Evolutionary conservation across 345 rosid genomes (phyloP).

Genomic region (Citrus mangshanensis): DNA sequence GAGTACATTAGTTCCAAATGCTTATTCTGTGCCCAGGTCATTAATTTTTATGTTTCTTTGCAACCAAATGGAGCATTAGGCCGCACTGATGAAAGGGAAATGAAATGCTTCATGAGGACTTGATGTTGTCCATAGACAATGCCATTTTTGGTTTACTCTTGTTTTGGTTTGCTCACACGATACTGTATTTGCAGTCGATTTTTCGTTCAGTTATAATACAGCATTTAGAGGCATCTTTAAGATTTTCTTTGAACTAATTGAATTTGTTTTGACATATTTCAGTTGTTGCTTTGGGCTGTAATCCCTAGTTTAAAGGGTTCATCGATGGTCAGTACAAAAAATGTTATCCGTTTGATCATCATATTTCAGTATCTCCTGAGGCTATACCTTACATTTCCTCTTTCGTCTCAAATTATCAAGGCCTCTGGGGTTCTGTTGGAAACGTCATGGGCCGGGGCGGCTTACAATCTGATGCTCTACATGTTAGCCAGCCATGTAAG

Average conservation of each 20-base stretch:
- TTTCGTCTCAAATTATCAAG: slow-evolving; percentile 39
- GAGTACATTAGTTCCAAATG: not conserved
- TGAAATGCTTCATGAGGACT: not conserved
- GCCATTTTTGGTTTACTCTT: not conserved
- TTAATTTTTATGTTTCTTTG: not conserved
- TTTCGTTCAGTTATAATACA: not conserved
- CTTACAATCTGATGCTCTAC: slow-evolving; percentile 47
- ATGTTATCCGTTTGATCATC: slow-evolving; percentile 35
- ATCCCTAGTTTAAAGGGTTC: slow-evolving; percentile 37
- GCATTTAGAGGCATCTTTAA: not conserved
- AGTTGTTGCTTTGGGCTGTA: slow-evolving; percentile 50
- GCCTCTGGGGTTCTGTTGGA: slow-evolving; percentile 42
- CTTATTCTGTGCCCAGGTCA: not conserved
- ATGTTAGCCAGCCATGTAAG: slow-evolving; percentile 58
- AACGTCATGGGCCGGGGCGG: slow-evolving; percentile 59
- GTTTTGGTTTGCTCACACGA: not conserved
- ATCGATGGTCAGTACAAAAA: slow-evolving; percentile 19
- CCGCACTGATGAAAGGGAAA: not conserved
- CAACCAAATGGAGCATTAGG: not conserved
- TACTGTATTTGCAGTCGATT: not conserved
- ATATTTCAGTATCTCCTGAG: slow-evolving; percentile 47
- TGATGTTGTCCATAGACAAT: not conserved
- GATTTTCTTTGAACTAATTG: not conserved
- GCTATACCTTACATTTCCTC: slow-evolving; percentile 51
- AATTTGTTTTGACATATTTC: slow-evolving; percentile 5